These are phyloP conservation scores for Plasmodium berghei DNA, from an alignment of 169 alveolate genomes.

Conservation along the genomic window DNA sequence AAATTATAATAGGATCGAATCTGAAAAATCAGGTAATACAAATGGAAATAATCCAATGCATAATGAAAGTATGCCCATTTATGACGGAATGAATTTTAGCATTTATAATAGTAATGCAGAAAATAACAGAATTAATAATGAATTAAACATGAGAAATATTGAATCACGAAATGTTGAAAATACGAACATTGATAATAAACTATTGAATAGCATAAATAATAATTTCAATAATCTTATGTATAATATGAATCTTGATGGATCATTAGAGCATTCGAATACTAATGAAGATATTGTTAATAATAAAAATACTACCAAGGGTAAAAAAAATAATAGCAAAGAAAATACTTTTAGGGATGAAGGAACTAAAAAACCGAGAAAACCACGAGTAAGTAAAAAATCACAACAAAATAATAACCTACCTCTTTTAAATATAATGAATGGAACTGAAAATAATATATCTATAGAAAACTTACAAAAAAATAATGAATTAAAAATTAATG, in stretches of 20 bases:
- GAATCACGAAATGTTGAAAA: too few species aligned
- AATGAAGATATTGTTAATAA: not conserved
- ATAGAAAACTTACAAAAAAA: not conserved
- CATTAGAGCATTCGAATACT: not conserved
- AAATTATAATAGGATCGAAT: not conserved
- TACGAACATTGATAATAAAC: not conserved
- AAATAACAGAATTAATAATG: not conserved
- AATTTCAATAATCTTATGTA: constrained; percentile 6
- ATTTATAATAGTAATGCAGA: not conserved
- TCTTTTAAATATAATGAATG: not conserved
- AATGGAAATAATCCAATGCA: not conserved
- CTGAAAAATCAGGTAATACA: constrained; percentile 2
- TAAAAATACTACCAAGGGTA: not conserved
- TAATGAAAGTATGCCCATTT: not conserved
- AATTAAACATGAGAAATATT: not conserved
- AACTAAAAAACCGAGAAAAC: constrained; percentile 22
- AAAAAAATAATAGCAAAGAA: not conserved
- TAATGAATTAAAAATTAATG: not conserved
- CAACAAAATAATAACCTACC: too few species aligned
- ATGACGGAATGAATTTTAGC: not conserved
- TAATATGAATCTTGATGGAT: constrained; percentile 4
- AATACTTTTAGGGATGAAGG: not conserved
- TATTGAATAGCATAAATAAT: constrained; percentile 2
- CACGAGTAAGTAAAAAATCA: constrained; percentile 13
- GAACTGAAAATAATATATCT: not conserved